Evolutionary conservation across 1,139 yeast genomes (phyloP), one percentile per base, ranked within the genome.

Genomic region (Pichia sp.): DNA sequence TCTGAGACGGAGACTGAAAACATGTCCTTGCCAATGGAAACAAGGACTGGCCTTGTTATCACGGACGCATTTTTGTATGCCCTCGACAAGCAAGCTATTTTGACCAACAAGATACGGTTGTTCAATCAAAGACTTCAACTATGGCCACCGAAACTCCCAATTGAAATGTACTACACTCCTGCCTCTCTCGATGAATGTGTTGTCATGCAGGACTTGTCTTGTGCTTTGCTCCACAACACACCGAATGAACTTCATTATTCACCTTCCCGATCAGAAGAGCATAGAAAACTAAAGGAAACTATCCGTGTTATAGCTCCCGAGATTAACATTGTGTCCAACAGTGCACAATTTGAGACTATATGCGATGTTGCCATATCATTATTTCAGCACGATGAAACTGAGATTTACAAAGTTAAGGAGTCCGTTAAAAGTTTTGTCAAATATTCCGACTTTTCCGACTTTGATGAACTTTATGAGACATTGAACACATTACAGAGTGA

Each of bases 121-220:
- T 67, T 68, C 46, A 57, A 63, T 33, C 58, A 58, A 22, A 57
- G 53, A 6, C 50, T 52, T 12, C 48, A 57, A 10, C 51, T 57
- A 4, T 53, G 96, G 96, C 91, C 94, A 1, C 94, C 95, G 2
- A 81, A 91, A 86, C 58, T 86, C 24, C 84, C 81, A 1, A 49
- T 74, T 34, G 97, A 88, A 54, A 68, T 81, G 41, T 77, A 87
- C 46, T 82, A 82, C 50, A 82, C 83, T 38, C 70, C 77, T n/a
- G 56, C 68, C 0, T 66, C 79, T 49, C 59, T 80, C 32, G 60
- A 65, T 27, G 62, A 68, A 21, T 72, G 77, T 37, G 66, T 80
- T 41, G 71, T 87, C 20, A 68, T 81, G 28, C 77, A 79, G 39
- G 70, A 73, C 38, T 70, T 82, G 3, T 70, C 91, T 0, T 67